These are phyloP conservation scores for Butyriboletus appendiculatus DNA, from an alignment of 1,284 basidiomycete species.

Conservation along the genomic window DNA sequence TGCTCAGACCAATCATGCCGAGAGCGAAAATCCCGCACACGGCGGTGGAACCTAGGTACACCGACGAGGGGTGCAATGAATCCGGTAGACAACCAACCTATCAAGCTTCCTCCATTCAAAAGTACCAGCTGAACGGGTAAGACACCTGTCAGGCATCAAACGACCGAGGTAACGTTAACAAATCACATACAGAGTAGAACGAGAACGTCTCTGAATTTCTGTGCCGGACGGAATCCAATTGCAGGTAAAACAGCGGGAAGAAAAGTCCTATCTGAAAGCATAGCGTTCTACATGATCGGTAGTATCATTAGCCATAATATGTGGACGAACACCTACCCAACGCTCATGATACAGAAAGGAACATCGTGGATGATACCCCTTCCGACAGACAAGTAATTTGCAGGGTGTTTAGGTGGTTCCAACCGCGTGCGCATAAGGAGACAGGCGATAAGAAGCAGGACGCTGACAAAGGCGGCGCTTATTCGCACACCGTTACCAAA, in stretches of 20 bases:
- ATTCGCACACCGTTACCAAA: slow-evolving; percentile 32
- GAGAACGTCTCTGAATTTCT: slow-evolving; percentile 30
- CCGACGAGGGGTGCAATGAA: slow-evolving; percentile 26
- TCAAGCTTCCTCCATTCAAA: slow-evolving; percentile 25
- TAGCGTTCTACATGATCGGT: slow-evolving; percentile 14
- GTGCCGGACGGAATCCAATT: slow-evolving; percentile 30
- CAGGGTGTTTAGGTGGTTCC: slow-evolving; percentile 15
- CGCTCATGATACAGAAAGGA: slow-evolving; percentile 23
- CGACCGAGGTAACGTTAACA: too few relatives aligned
- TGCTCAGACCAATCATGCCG: slow-evolving; percentile 28
- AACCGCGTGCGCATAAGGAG: slow-evolving; percentile 35
- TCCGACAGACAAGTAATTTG: slow-evolving; percentile 23
- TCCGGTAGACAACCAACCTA: slow-evolving; percentile 30
- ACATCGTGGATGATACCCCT: slow-evolving; percentile 19
- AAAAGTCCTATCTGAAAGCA: slow-evolving; percentile 16
- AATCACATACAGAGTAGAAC: slow-evolving; percentile 31
- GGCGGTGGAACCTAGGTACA: slow-evolving; percentile 21
- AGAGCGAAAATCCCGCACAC: slow-evolving; percentile 31
- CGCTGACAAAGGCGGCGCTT: slow-evolving; percentile 33
- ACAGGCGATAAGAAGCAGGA: slow-evolving; percentile 28
- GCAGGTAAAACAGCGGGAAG: slow-evolving; percentile 34
- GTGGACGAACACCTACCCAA: slow-evolving; percentile 21
- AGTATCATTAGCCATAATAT: background rate
- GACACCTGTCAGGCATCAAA: background rate
- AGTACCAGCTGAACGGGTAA: slow-evolving; percentile 22